Base-by-base conservation (phyloP, 352 stramenopile species). In the Lagenidium giganteum region DNA sequence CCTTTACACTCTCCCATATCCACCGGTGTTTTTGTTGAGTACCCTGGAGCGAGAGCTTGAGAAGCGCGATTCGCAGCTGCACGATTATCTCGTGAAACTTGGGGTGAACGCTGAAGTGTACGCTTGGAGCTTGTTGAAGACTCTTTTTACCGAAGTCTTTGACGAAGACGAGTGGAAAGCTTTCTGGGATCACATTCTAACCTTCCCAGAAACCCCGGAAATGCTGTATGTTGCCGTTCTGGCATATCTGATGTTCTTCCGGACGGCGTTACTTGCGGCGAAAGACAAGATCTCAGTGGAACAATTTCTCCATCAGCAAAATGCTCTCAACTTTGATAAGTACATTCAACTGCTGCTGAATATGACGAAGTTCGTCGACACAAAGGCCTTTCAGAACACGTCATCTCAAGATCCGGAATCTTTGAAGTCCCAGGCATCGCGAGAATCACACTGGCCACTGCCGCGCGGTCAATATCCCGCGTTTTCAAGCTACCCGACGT, bases 111-210 rank as follows among this genome's bases (percentile, higher is more conserved):
- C 67, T 8, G 77, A 91, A 27, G 35, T 74, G 1, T 95, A 81
- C 36, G 81, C 58, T 18, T 96, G 87, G 87, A 87, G 81, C 41
- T 63, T 97, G 27, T 68, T 96, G 5, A 71, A 86, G 40, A 85
- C 76, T 12, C 65, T 93, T 32, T 95, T 96, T 50, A 94, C 78
- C 0, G 87, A 96, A 61, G 87, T 96, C 2, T 49, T 97, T 29
- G 82, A 57, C 34, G 75, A 91, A 47, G 65, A 86, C 30, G 80
- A 95, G 45, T 97, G 87, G 87, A 66, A 96, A 33, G 69, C 64
- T 29, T 52, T 97, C 14, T 95, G 83, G 81, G 89, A 97, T 40
- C 64, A 95, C 46, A 36, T 97, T 1, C 70, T 97, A 21, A 83
- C 87, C 13, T 70, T 64, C 21, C 58, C 70, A 6, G 60, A 93